Base-by-base conservation (phyloP, 768 basidiomycete species). In the Tulasnella sp. region DNA sequence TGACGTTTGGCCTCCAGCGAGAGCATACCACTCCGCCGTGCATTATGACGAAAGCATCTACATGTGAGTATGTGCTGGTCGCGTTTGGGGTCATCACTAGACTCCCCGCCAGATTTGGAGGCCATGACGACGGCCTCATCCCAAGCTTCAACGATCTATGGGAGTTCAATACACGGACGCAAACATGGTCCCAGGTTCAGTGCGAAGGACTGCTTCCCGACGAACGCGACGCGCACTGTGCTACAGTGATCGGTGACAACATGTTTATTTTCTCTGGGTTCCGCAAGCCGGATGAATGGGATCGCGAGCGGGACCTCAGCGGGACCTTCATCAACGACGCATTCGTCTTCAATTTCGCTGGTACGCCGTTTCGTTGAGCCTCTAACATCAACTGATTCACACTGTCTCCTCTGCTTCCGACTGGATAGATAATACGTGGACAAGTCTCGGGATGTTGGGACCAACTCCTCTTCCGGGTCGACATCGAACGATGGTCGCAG, bases 231-330 rank as follows among this genome's bases (percentile, higher is more conserved):
- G 64, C 64, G 8, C 64, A 69, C 14, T 69, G 64, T 22, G 64
- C 64, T 6, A 69, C 64, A 7, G 64, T 69, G 16, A 69, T 69
- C 18, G 64, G 64, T 31, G 64, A 69, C 14, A 69, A 69, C 64
- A 69, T 69, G 64, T 69, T 69, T 16, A 20, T 69, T 4, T 69
- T 69, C 14, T 24, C 64, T 14, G 64, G 64, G 34, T 69, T 69
- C 18, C 64, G 64, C 64, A 69, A 69, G 64, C 64, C 64, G 64
- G 64, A 69, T 37, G 64, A 69, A 28, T 69, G 64, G 64, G 64
- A 69, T 31, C 11, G 31, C 3, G 64, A 28, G 28, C 37, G 28
- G 28, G 64, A 69, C 31, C 64, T 69, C 31, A 69, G 64, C 18
- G 64, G 64, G 12, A 69, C 64, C 1, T 69, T 69, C 64, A 37